Evolutionary conservation across 768 basidiomycete genomes (phyloP).

Genomic region (Tricholoma flavovirens): DNA sequence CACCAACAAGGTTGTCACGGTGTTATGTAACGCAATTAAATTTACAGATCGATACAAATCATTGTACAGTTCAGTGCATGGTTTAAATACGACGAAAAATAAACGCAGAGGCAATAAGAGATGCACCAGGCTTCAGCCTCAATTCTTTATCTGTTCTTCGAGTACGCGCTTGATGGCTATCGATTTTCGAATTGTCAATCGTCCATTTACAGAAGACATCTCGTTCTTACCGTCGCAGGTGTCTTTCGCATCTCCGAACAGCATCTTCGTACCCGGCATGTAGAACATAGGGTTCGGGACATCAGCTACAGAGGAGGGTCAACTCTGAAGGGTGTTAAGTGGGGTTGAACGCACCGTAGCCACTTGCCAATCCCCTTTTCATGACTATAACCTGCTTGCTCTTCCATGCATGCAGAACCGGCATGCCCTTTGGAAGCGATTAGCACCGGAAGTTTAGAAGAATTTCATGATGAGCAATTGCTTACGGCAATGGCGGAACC

Average conservation of each 20-base stretch:
- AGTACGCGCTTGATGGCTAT: slow-evolving; percentile 59
- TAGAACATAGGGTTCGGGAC: slow-evolving; percentile 95
- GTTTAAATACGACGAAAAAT: background rate
- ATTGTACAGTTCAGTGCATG: background rate
- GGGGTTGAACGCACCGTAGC: slow-evolving; percentile 54
- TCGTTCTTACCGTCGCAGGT: slow-evolving; percentile 68
- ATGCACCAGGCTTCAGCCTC: background rate
- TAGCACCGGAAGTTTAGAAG: background rate
- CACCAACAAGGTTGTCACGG: no score
- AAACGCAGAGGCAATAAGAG: background rate
- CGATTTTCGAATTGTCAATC: slow-evolving; percentile 4
- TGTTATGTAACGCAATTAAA: no score
- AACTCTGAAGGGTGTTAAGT: background rate
- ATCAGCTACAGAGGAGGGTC: slow-evolving; percentile 49
- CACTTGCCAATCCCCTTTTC: slow-evolving; percentile 87
- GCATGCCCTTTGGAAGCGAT: slow-evolving; percentile 60
- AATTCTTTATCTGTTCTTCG: slow-evolving; percentile 23
- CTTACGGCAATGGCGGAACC: slow-evolving; percentile 76
- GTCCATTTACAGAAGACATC: background rate
- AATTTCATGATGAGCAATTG: background rate
- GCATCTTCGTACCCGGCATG: slow-evolving; percentile 84
- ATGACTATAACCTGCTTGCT: slow-evolving; percentile 89
- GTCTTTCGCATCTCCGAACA: slow-evolving; percentile 89
- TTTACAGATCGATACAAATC: no score
- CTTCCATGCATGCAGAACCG: slow-evolving; percentile 90